phyloP scores from a whole-genome alignment of 129 eudicot genomes.

The Helianthus annuus region HanXRQr2.0-SUNRISE NC_035448.2:21157953-21158452 shows the following conservation, averaged over 20 bases:
- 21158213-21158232: neutral
- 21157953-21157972: neutral
- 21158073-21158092: neutral
- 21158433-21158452: neutral
- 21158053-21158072: neutral
- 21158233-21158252: neutral
- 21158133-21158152: neutral
- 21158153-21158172: neutral
- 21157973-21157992: neutral
- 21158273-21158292: neutral
- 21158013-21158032: neutral
- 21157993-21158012: neutral
- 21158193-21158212: neutral
- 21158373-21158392: neutral
- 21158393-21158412: neutral
- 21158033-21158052: neutral
- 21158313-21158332: neutral
- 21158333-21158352: neutral
- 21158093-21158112: neutral
- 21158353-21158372: neutral
- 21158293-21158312: neutral
- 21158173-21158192: neutral
- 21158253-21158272: neutral
- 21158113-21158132: neutral
- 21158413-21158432: neutral